These are phyloP conservation scores for Poronia punctata DNA, from an alignment of 495 filamentous ascomycete genomes.

Conservation along the genomic window DNA sequence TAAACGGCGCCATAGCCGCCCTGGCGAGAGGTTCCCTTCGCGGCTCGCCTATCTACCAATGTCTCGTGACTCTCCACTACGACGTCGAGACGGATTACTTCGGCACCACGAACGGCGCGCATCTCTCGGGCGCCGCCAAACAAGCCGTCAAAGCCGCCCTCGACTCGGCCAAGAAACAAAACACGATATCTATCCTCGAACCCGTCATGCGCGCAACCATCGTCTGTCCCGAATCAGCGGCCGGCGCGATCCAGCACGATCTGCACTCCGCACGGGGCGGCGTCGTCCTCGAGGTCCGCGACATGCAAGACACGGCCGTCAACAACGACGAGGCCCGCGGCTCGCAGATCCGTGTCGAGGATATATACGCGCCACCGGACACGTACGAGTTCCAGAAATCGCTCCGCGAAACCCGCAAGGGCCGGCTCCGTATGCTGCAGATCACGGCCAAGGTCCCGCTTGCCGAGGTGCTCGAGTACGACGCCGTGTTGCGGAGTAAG, in stretches of 20 bases:
- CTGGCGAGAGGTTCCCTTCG: slow-evolving; percentile 78
- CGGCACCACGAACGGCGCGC: slow-evolving; percentile 57
- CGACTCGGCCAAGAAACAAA: slow-evolving; percentile 40
- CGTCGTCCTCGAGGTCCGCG: slow-evolving; percentile 72
- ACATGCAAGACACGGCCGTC: slow-evolving; percentile 34
- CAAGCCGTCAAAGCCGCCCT: slow-evolving; percentile 63
- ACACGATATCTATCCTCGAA: slow-evolving; percentile 67
- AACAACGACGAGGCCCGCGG: neutral
- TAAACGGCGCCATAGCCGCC: slow-evolving; percentile 75
- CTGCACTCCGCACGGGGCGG: slow-evolving; percentile 77
- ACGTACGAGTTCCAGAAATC: slow-evolving; percentile 60
- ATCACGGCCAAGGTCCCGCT: slow-evolving; percentile 83
- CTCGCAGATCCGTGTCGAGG: slow-evolving; percentile 51
- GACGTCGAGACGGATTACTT: slow-evolving; percentile 60
- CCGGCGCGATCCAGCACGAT: slow-evolving; percentile 87
- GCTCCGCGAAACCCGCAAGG: slow-evolving; percentile 33
- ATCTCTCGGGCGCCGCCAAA: slow-evolving; percentile 71
- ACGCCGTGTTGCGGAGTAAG: slow-evolving; percentile 80
- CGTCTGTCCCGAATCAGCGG: slow-evolving; percentile 68
- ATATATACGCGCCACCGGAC: slow-evolving; percentile 78
- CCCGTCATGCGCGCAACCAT: slow-evolving; percentile 87
- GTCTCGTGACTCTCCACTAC: slow-evolving; percentile 60
- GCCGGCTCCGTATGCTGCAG: slow-evolving; percentile 35
- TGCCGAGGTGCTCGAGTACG: slow-evolving; percentile 95
- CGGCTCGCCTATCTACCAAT: slow-evolving; percentile 65